Conservation (phyloP, 139 green algal species). For the Closterium sp. region DNA sequence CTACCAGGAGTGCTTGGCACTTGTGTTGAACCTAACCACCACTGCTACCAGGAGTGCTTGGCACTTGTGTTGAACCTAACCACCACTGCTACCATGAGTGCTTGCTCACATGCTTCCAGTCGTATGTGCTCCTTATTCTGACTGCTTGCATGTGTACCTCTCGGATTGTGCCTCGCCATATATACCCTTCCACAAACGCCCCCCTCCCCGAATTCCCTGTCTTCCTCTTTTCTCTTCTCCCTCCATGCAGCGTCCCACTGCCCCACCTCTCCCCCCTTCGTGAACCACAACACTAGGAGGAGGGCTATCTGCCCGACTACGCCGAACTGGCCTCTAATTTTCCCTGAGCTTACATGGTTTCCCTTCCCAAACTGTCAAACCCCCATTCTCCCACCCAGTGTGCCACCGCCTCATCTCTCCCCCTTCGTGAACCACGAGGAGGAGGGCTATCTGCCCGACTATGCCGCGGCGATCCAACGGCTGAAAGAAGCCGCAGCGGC, state of each 20-base stretch:
- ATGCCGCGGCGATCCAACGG: slow-evolving; percentile 68
- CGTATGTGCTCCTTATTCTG: too few species aligned
- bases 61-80: not conserved
- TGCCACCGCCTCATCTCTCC: slow-evolving; percentile 90
- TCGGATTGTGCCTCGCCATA: too few species aligned
- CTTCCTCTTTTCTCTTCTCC: not conserved
- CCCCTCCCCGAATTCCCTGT: not conserved
- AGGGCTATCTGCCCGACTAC: slow-evolving; percentile 95
- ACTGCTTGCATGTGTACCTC: too few species aligned
- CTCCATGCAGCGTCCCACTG: slow-evolving; percentile 59
- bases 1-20: not conserved
- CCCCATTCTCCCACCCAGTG: not conserved
- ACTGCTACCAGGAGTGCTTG: not conserved
- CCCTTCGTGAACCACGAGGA: slow-evolving; percentile 91
- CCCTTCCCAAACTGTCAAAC: too few species aligned
- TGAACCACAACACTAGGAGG: slow-evolving; percentile 74
- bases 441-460: slow-evolving; percentile 95
- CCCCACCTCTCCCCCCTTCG: slow-evolving; percentile 98
- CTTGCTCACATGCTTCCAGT: too few species aligned
- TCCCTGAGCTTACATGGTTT: too few species aligned
- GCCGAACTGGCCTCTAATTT: too few species aligned
- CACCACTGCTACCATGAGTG: not conserved
- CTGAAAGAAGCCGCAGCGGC: slow-evolving; percentile 64
- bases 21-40: not conserved
- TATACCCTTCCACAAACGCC: too few species aligned